These are phyloP conservation scores for Hygrophoropsis aurantiaca DNA, from an alignment of 768 basidiomycete species.

Conservation along the genomic window DNA sequence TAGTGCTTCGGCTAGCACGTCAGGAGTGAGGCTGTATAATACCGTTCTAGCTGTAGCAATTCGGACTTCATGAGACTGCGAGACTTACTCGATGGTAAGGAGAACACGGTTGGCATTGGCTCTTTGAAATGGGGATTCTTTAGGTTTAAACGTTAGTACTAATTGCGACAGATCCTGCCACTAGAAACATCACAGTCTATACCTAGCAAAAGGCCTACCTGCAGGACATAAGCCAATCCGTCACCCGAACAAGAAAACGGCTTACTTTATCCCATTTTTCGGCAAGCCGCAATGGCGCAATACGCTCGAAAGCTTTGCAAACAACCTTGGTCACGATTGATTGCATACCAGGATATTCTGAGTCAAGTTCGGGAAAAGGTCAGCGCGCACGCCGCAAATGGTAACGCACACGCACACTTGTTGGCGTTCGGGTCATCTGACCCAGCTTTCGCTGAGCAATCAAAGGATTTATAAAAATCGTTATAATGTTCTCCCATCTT, in stretches of 20 bases:
- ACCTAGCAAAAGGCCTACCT: conserved; percentile 81
- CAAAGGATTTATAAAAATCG: not conserved
- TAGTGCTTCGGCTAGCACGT: conserved; percentile 70
- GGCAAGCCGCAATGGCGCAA: conserved; percentile 84
- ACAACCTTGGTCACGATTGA: conserved; percentile 41
- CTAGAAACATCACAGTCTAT: conserved; percentile 13
- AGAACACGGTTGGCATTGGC: conserved; percentile 50
- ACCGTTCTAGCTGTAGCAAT: conserved; percentile 10
- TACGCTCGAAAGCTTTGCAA: conserved; percentile 71
- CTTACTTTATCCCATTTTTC: conserved; percentile 92
- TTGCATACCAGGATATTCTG: conserved; percentile 1
- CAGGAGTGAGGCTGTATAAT: conserved; percentile 61
- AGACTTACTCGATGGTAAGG: conserved; percentile 68
- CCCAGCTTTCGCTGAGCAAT: not conserved
- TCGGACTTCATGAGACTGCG: conserved; percentile 7
- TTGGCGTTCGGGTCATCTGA: not conserved
- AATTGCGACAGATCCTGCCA: conserved; percentile 1
- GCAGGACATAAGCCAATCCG: conserved; percentile 2
- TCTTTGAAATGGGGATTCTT: conserved; percentile 56
- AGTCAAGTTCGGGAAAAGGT: not conserved
- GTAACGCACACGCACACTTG: not conserved
- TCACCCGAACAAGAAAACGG: conserved; percentile 4
- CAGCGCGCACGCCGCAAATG: not conserved
- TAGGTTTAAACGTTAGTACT: conserved; percentile 6
- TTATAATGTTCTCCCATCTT: conserved; percentile 6